phyloP scores from a whole-genome alignment of 805 yeast species.

The Wickerhamomyces subpelliculosus region DNA sequence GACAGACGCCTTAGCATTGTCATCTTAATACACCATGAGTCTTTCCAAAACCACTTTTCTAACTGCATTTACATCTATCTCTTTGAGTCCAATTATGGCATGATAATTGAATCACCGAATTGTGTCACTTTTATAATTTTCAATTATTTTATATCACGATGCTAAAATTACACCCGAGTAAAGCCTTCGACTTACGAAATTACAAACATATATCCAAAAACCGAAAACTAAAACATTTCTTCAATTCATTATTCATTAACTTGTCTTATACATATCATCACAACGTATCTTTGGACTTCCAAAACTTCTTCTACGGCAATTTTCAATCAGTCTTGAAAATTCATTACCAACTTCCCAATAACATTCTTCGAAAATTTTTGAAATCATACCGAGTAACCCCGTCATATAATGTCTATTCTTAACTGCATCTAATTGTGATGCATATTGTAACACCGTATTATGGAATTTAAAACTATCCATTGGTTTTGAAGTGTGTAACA shows the following conservation, averaged over 20 bases:
- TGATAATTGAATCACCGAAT: no score
- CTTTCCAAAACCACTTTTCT: no score
- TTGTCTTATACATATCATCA: conserved; percentile 39
- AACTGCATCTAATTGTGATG: conserved; percentile 31
- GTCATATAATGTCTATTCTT: conserved; percentile 41
- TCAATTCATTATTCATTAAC: neutral
- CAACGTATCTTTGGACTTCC: conserved; percentile 42
- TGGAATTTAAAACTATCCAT: conserved; percentile 33
- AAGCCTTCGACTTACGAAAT: no score
- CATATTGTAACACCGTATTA: conserved; percentile 33
- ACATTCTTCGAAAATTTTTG: conserved; percentile 31
- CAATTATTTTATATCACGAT: no score
- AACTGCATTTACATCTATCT: no score
- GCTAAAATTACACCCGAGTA: no score
- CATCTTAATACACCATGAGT: no score
- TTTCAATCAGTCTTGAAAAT: conserved; percentile 42
- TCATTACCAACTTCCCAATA: conserved; percentile 56
- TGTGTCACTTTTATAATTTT: no score
- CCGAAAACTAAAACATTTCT: neutral
- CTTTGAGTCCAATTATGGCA: no score
- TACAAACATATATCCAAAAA: neutral
- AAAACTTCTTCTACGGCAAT: conserved; percentile 47
- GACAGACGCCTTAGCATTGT: no score
- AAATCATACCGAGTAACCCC: conserved; percentile 46
- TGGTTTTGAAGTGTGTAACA: conserved; percentile 22